These are phyloP conservation scores for Sugiyamaella chiloensis DNA, from an alignment of 805 yeast genomes.

Conservation along the genomic window DNA sequence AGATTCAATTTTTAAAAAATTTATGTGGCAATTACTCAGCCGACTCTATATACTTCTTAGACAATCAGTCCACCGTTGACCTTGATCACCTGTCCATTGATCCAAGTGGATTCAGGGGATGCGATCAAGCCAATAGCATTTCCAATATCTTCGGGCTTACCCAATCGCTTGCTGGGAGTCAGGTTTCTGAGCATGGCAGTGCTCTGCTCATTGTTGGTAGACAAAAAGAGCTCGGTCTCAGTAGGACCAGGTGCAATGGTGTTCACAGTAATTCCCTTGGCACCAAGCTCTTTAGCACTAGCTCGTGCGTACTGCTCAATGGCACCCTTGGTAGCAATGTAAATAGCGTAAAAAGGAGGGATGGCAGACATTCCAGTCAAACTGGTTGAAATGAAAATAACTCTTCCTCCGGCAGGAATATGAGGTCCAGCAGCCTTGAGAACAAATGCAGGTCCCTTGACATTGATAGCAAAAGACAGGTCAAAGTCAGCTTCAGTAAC, in stretches of 20 bases:
- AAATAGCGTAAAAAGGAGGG: constrained; percentile 15
- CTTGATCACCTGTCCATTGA: constrained; percentile 18
- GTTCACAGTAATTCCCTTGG: constrained; percentile 18
- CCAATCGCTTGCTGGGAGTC: constrained; percentile 8
- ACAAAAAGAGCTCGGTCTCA: constrained; percentile 15
- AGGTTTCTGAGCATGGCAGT: constrained; percentile 11
- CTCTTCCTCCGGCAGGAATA: constrained; percentile 18
- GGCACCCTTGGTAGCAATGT: constrained; percentile 22
- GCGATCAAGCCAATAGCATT: constrained; percentile 16
- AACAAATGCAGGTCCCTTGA: constrained; percentile 19
- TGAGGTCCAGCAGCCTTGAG: constrained; percentile 19
- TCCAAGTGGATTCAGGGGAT: constrained; percentile 20
- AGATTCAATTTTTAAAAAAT: too few species aligned
- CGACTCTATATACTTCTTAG: background rate
- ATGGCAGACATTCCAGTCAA: constrained; percentile 11
- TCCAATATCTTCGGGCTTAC: constrained; percentile 17
- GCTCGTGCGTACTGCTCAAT: constrained; percentile 20
- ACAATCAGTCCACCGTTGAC: constrained; percentile 21
- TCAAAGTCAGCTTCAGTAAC: constrained; percentile 18
- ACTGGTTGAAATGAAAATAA: constrained; percentile 19
- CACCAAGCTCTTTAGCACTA: constrained; percentile 21
- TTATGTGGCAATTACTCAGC: too few species aligned
- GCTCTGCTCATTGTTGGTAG: constrained; percentile 10
- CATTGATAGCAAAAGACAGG: constrained; percentile 15
- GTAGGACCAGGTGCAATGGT: constrained; percentile 22